Conservation (phyloP, 495 filamentous ascomycete genomes). For the Hypoxylon lienhwacheense region DNA sequence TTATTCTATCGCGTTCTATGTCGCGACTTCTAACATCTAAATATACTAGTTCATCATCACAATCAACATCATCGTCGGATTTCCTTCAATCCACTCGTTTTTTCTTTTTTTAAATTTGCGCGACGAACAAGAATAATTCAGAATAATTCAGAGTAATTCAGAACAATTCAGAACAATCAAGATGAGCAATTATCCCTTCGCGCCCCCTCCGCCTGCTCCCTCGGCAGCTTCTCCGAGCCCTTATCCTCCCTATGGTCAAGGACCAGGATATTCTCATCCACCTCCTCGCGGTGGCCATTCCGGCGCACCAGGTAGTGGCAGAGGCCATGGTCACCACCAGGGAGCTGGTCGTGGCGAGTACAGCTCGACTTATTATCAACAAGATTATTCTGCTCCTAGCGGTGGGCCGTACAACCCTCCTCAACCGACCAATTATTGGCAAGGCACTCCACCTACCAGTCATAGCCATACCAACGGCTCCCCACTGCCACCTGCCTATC, state of each 20-base stretch:
- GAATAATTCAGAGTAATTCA: no score
- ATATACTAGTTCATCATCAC: neutral
- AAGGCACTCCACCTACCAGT: conserved; percentile 38
- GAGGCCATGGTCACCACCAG: conserved; percentile 38
- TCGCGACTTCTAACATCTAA: conserved; percentile 8
- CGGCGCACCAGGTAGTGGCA: conserved; percentile 22
- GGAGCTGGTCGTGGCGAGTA: conserved; percentile 28
- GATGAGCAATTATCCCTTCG: conserved; percentile 54
- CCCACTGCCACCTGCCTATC: conserved; percentile 52
- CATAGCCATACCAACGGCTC: conserved; percentile 41
- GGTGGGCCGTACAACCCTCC: conserved; percentile 32
- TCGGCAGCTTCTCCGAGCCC: conserved; percentile 43
- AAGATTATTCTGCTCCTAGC: conserved; percentile 32
- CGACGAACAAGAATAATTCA: no score
- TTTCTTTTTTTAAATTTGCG: conserved; percentile 4
- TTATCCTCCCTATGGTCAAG: conserved; percentile 46
- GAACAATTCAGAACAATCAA: no score
- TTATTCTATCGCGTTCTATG: neutral
- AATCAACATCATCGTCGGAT: neutral
- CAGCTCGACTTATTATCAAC: conserved; percentile 33
- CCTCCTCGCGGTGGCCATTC: conserved; percentile 35
- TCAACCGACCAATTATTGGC: conserved; percentile 43
- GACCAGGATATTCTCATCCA: conserved; percentile 31
- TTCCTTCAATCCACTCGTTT: neutral
- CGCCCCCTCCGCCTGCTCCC: conserved; percentile 58